phyloP scores from a whole-genome alignment of 148 eudicot species.

The Spergularia marina region DNA sequence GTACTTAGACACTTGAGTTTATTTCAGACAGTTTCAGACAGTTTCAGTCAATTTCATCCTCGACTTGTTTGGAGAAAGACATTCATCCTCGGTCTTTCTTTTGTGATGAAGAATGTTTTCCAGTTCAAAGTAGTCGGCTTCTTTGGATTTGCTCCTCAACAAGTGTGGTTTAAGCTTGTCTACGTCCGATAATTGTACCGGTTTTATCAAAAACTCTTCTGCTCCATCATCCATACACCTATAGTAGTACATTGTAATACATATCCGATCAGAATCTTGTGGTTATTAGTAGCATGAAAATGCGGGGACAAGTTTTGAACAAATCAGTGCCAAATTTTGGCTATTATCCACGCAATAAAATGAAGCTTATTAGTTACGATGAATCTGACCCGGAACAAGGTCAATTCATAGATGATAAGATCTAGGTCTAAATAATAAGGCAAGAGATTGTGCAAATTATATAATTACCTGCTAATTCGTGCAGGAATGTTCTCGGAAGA shows the following conservation, averaged over 20 bases:
- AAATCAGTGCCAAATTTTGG: too few relatives aligned
- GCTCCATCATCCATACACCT: slow-evolving; percentile 78
- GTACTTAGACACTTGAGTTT: too few relatives aligned
- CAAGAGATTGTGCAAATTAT: too few relatives aligned
- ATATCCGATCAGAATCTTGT: too few relatives aligned
- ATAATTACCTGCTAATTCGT: slow-evolving; percentile 39
- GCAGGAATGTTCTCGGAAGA: slow-evolving; percentile 67
- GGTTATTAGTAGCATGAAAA: too few relatives aligned
- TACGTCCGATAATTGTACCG: slow-evolving; percentile 58
- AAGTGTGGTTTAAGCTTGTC: slow-evolving; percentile 56
- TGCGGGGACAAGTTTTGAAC: too few relatives aligned
- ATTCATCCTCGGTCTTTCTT: slow-evolving; percentile 24
- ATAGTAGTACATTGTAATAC: background rate
- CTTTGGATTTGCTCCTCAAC: slow-evolving; percentile 33
- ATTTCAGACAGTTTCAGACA: too few relatives aligned
- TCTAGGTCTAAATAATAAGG: too few relatives aligned
- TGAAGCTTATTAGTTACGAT: too few relatives aligned
- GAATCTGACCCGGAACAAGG: too few relatives aligned
- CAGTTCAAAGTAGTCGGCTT: slow-evolving; percentile 2
- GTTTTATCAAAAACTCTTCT: slow-evolving; percentile 58
- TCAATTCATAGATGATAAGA: too few relatives aligned
- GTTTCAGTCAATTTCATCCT: slow-evolving; percentile 16
- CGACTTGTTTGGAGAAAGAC: slow-evolving; percentile 28
- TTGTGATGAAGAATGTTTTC: slow-evolving; percentile 2
- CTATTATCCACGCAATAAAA: too few relatives aligned